Evolutionary conservation across 2,329 filamentous ascomycete species (phyloP), one percentile per base, ranked within the genome.

Genomic region (Aspergillus viridinutans): DNA sequence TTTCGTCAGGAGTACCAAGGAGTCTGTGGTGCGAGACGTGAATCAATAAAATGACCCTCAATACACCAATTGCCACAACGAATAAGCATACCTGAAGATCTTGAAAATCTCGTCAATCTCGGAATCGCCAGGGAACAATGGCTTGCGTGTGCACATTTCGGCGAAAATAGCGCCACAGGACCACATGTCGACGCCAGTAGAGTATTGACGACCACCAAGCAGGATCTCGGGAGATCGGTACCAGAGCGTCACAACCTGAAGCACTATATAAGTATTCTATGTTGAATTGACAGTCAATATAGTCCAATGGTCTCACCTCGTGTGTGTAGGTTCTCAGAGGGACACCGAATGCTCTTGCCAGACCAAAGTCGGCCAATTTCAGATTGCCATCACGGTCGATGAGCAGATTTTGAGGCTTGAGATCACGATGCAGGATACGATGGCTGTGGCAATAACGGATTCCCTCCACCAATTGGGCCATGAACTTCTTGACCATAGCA

Each of bases 31-130:
- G 49, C 43, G 38, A 50, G 47, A 55, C 71, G 51, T 71, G 64
- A 59, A 64, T 62, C 47, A 60, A 52, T 42, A 57, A 57, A 55
- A 55, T 38, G 50, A n/a, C 29, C 14, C 54, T 52, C 55, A 8
- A 35, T 48, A 56, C 38, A 21, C 6, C 20, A 50, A 21, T 35
- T 20, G 12, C n/a, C n/a, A 51, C 12, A 38, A 52, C 53, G 26
- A 32, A 49, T 25, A 25, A 52, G 7, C 81, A 67, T 79, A 91
- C 90, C 87, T 85, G 86, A 96, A 96, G 72, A 88, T 95, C 79
- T 93, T 94, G 82, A 95, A 95, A 70, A 95, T 95, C 76, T 95
- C 90, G 69, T 95, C 90, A 75, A 95, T 95, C 72, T 95, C 90
- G 4, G 90, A 94, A 72, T 96, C 92, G 57, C 92, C 92, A 12